Percentiles rank a stretch among this genome's conserved stretches.
phyloP scores from a whole-genome alignment of 345 rosid species.

The Eucalyptus tenuipes region DNA sequence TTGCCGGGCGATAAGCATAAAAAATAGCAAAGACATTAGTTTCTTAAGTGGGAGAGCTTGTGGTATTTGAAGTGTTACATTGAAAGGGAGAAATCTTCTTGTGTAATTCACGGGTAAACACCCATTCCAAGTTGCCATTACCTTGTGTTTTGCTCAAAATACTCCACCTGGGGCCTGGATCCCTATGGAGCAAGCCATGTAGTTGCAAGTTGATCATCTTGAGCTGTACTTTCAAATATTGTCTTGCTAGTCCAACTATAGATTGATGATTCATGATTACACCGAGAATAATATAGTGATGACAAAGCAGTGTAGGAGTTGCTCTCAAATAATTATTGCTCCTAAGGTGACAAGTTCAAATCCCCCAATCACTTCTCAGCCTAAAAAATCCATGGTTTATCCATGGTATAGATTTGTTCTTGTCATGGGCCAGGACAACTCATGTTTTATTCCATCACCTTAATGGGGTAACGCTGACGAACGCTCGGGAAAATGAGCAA shows the following conservation, averaged over 20 bases:
- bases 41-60: neutral
- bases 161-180: neutral
- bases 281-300: accelerated
- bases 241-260: neutral
- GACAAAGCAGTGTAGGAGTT: accelerated
- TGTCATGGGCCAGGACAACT: neutral
- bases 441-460: accelerated
- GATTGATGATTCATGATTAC: neutral
- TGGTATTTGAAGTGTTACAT: neutral
- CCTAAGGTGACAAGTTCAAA: neutral
- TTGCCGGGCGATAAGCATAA: accelerated
- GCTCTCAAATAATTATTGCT: too few species aligned
- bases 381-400: too few species aligned
- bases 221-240: neutral
- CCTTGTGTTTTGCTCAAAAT: neutral
- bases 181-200: neutral
- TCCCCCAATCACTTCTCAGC: accelerated
- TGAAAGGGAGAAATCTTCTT: too few species aligned
- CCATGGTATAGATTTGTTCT: neutral
- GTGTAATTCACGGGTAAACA: neutral
- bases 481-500: accelerated
- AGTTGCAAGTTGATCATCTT: neutral
- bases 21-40: too few species aligned
- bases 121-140: neutral
- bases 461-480: accelerated